Conservation (phyloP, 2,329 filamentous ascomycete species). For the Fusarium sp. region DNA sequence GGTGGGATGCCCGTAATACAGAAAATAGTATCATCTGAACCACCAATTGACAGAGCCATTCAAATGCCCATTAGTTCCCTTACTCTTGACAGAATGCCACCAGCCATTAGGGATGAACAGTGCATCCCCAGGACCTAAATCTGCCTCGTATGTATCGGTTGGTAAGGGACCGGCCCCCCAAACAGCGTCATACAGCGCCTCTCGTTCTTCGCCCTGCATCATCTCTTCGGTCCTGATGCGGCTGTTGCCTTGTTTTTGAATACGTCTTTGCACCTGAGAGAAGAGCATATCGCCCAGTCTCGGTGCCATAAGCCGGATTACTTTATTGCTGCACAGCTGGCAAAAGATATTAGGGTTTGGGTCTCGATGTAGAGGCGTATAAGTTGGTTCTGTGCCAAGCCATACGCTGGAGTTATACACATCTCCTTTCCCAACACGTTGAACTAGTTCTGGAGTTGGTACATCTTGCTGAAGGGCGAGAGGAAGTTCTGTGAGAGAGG, state of each 20-base stretch:
- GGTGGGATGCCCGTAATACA: conserved; percentile 2
- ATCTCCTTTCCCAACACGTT: conserved; percentile 78
- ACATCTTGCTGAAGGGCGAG: conserved; percentile 73
- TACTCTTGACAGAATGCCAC: conserved; percentile 64
- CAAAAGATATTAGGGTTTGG: conserved; percentile 95
- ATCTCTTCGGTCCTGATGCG: conserved; percentile 85
- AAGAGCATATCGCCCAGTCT: conserved; percentile 76
- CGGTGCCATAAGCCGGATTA: conserved; percentile 79
- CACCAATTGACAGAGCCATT: conserved; percentile 64
- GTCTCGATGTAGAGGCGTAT: conserved; percentile 91
- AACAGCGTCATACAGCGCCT: conserved; percentile 75
- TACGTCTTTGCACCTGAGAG: conserved; percentile 60
- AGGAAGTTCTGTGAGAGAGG: conserved; percentile 79
- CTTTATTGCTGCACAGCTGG: conserved; percentile 82
- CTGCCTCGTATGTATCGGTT: conserved; percentile 64
- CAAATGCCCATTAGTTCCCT: conserved; percentile 52
- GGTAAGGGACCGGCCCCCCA: conserved; percentile 68
- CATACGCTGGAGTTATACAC: conserved; percentile 91
- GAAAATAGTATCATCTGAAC: conserved; percentile 55
- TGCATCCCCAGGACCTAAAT: conserved; percentile 67
- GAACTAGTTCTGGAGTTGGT: conserved; percentile 76
- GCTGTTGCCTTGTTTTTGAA: conserved; percentile 59
- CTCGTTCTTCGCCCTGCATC: conserved; percentile 86
- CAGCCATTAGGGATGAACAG: conserved; percentile 61
- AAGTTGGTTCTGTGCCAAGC: conserved; percentile 89